Percentiles rank a stretch among this genome's conserved stretches.
Conservation (phyloP, 169 alveolate genomes). For the Eimeria praecox region DNA sequence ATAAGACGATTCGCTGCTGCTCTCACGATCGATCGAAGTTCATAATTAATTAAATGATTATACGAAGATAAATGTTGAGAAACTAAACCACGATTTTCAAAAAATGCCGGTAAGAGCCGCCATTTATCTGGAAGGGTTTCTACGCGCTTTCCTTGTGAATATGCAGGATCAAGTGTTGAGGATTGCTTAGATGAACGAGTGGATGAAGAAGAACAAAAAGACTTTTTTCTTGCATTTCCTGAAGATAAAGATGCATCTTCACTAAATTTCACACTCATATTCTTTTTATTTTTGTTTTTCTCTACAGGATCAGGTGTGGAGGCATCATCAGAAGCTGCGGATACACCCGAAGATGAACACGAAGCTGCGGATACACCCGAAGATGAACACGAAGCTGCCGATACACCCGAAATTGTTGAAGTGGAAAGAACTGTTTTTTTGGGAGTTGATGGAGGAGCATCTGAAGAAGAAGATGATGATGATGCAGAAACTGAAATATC, state of each 20-base stretch:
- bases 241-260: not conserved
- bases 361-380: not conserved
- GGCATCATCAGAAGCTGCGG: not conserved
- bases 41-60: constrained; percentile 93
- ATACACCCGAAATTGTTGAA: not conserved
- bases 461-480: not conserved
- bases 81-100: constrained; percentile 94
- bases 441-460: not conserved
- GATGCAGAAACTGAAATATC: not conserved
- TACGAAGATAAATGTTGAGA: constrained; percentile 96
- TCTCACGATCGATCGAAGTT: constrained; percentile 92
- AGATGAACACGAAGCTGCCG: not conserved
- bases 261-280: not conserved
- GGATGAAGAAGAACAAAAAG: not conserved
- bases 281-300: not conserved
- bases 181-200: not conserved
- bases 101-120: constrained; percentile 94
- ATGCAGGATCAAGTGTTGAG: not conserved
- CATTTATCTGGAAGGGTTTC: constrained; percentile 90
- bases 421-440: not conserved
- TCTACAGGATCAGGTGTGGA: not conserved
- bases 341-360: not conserved
- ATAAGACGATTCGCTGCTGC: constrained; percentile 91
- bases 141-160: constrained; percentile 59
- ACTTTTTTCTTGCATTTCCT: too few relatives aligned